Evolutionary conservation across 176 grass and related monocot genomes (phyloP).

Genomic region (Aegilops tauschii): DNA sequence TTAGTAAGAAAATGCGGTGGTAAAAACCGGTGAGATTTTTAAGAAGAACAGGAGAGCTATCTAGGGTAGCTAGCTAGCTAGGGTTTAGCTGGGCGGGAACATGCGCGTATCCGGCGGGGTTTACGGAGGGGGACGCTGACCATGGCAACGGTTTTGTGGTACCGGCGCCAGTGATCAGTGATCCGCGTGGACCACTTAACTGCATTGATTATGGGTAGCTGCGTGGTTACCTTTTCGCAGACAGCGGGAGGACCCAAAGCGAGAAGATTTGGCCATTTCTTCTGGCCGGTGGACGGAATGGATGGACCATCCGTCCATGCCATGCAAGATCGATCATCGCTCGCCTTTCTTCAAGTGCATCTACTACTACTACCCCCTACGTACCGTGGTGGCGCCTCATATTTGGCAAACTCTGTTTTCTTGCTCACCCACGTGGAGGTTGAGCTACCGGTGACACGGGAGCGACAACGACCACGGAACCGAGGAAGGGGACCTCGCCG

Average conservation of each 20-base stretch:
- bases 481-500: too few species aligned
- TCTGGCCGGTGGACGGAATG: neutral
- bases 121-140: constrained; percentile 22
- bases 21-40: neutral
- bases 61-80: neutral
- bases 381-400: too few species aligned
- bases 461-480: too few species aligned
- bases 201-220: neutral
- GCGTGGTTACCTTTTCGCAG: neutral
- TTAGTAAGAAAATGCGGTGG: neutral
- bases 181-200: constrained; percentile 1
- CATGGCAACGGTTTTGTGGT: constrained; percentile 26
- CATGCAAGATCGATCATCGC: neutral
- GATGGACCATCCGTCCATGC: neutral
- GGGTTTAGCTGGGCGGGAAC: neutral
- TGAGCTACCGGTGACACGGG: too few species aligned
- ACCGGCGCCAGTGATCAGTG: neutral
- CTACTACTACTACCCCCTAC: neutral
- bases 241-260: neutral
- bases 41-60: neutral
- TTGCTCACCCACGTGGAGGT: too few species aligned
- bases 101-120: constrained; percentile 17
- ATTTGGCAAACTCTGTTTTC: too few species aligned
- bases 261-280: neutral
- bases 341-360: neutral